Percentiles rank a stretch among this genome's conserved stretches.
These are phyloP conservation scores for Leptosphaerulina australis DNA, from an alignment of 2,329 filamentous ascomycete species.

Conservation along the genomic window DNA sequence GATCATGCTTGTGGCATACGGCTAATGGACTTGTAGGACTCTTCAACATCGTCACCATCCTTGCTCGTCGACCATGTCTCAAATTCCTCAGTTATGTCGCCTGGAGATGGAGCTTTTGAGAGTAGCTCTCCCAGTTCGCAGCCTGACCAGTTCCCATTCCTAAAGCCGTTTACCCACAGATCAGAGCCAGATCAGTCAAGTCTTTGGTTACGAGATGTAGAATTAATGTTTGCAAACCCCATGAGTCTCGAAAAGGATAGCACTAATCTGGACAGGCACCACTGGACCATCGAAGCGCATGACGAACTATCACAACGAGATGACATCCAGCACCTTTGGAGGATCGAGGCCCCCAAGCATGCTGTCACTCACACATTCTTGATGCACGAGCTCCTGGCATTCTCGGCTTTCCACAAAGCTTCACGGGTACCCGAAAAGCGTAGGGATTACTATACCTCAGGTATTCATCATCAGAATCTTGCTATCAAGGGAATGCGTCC, in stretches of 20 bases:
- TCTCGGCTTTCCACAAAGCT: slow-evolving; percentile 49
- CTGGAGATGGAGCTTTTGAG: slow-evolving; percentile 26
- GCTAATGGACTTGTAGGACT: slow-evolving; percentile 18
- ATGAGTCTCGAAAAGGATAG: neutral
- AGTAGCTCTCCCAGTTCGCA: slow-evolving; percentile 35
- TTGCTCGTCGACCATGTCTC: slow-evolving; percentile 31
- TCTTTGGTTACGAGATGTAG: slow-evolving; percentile 43
- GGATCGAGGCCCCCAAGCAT: slow-evolving; percentile 41
- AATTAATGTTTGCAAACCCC: slow-evolving; percentile 38
- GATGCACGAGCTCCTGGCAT: slow-evolving; percentile 52
- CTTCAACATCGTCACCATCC: slow-evolving; percentile 25
- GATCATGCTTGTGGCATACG: neutral
- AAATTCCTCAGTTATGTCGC: slow-evolving; percentile 22
- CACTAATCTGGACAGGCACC: slow-evolving; percentile 30
- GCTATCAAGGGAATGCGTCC: slow-evolving; percentile 42
- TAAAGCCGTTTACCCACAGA: slow-evolving; percentile 39
- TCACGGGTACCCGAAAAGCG: slow-evolving; percentile 35
- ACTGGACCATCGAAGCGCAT: slow-evolving; percentile 41
- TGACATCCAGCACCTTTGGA: slow-evolving; percentile 43
- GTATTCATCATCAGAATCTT: slow-evolving; percentile 47
- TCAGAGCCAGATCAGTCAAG: slow-evolving; percentile 28
- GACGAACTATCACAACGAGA: slow-evolving; percentile 31
- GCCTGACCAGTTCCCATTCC: slow-evolving; percentile 41
- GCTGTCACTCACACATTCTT: slow-evolving; percentile 47
- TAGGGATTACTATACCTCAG: slow-evolving; percentile 40